Evolutionary conservation across 345 rosid genomes (phyloP).

Genomic region (Rhodamnia rubescens): DNA sequence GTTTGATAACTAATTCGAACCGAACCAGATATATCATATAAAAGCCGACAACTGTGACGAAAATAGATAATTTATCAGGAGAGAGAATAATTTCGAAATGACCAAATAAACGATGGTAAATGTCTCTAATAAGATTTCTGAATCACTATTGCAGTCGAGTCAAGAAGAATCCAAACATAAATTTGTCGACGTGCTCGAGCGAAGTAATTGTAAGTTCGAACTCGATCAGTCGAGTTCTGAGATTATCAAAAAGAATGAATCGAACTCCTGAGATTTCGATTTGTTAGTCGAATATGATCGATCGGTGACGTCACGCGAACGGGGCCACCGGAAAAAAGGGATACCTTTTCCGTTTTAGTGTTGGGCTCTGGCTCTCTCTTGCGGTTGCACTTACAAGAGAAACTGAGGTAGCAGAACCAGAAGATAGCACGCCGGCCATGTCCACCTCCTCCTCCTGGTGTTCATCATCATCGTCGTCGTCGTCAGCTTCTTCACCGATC

Average conservation of each 20-base stretch:
- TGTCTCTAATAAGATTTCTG: too few species aligned
- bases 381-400: not conserved
- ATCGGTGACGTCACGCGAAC: not conserved
- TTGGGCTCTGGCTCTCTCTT: not conserved
- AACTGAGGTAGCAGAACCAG: not conserved
- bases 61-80: too few species aligned
- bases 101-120: too few species aligned
- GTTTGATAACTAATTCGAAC: too few species aligned
- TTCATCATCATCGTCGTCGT: not conserved
- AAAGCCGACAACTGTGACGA: too few species aligned
- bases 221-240: too few species aligned
- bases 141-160: too few species aligned
- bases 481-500: not conserved
- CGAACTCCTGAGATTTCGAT: not conserved
- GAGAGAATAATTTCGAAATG: too few species aligned
- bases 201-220: not conserved
- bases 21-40: too few species aligned
- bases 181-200: not conserved
- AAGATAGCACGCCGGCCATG: not conserved
- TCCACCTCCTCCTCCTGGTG: not conserved
- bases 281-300: fast-evolving
- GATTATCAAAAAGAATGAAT: not conserved
- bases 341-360: not conserved
- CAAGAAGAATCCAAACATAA: too few species aligned
- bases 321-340: not conserved